phyloP scores from a whole-genome alignment of 2,329 filamentous ascomycete species.

The Ascochyta koolunga region DNA sequence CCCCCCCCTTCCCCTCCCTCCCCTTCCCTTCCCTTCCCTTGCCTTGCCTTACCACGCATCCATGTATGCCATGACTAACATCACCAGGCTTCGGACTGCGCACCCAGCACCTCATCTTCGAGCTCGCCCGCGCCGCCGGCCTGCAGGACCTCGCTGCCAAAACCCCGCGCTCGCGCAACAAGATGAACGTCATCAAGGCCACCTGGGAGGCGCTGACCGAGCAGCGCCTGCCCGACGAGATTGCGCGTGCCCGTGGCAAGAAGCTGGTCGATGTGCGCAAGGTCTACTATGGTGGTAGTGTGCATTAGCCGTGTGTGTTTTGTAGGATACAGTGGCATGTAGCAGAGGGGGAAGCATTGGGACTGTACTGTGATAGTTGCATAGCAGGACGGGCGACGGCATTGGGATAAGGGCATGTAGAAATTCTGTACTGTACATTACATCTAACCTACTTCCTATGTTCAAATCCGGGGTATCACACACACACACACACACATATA shows the following conservation, averaged over 20 bases:
- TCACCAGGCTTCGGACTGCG: conserved; percentile 86
- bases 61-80: background rate
- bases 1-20: too few species aligned
- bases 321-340: too few species aligned
- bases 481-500: background rate
- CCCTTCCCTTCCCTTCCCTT: conserved; percentile 24
- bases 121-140: conserved; percentile 86
- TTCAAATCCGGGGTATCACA: background rate
- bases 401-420: conserved; percentile 4
- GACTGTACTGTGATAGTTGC: too few species aligned
- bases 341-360: too few species aligned
- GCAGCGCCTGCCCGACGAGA: conserved; percentile 86
- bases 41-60: background rate
- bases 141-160: conserved; percentile 85
- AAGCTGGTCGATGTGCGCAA: conserved; percentile 96
- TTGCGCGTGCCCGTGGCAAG: conserved; percentile 86
- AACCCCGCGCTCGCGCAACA: conserved; percentile 86
- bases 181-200: conserved; percentile 98
- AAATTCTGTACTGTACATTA: background rate
- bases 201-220: conserved; percentile 79
- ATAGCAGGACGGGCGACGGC: too few species aligned
- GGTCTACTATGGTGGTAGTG: conserved; percentile 87
- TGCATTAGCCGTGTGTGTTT: conserved; percentile 29
- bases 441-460: too few species aligned
- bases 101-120: conserved; percentile 88